Base-by-base conservation (phyloP, 148 eudicot genomes). In the Rhododendron ferrugineum region DNA sequence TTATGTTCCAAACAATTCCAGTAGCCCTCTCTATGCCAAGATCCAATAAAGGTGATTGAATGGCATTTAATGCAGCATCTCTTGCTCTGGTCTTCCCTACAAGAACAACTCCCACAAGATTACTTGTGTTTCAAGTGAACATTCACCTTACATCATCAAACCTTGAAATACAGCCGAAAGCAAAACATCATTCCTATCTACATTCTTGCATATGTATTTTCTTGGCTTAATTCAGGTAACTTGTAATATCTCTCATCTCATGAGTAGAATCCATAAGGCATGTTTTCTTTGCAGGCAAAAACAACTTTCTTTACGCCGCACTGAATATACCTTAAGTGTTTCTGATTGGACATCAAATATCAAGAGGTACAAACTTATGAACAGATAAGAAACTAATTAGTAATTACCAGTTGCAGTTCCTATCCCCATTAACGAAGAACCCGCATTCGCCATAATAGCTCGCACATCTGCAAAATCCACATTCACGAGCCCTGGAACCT, bases 381-480 rank as follows among this genome's bases (percentile, higher is more conserved):
- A 56, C 34, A 18, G 49, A 23, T 10, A 54, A 54, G 16, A 52
- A 54, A 54, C 11, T 18, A 50, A 50, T 11, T 58, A 9, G 9
- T 22, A 56, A 81, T 86, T 94, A 97, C 99, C 99, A 83, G 99
- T 94, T 46, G 98, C 99, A 92, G 97, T 95, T 92, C 99, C 99
- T 82, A 97, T 97, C 80, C 99, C 99, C 98, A 97, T 94, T 83
- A 97, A 83, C 56, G 99, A 97, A 83, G 99, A 97, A 82, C 99
- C 99, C 56, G 99, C 99, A 92, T 91, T 94, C 40, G 95, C 99
- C 99, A 97, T 95, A 84, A 97, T 94, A 84, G 99, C 98, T 84
- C 99, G 92, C 75, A 97, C 99, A 92, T 97, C 99, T 86, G 99
- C 99, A 92, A 97, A 97, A 92, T 97, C 99, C 72, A 97, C 99